Conservation (phyloP, 371 early-diverging fungal genomes). For the Mitosporidium daphniae region DNA sequence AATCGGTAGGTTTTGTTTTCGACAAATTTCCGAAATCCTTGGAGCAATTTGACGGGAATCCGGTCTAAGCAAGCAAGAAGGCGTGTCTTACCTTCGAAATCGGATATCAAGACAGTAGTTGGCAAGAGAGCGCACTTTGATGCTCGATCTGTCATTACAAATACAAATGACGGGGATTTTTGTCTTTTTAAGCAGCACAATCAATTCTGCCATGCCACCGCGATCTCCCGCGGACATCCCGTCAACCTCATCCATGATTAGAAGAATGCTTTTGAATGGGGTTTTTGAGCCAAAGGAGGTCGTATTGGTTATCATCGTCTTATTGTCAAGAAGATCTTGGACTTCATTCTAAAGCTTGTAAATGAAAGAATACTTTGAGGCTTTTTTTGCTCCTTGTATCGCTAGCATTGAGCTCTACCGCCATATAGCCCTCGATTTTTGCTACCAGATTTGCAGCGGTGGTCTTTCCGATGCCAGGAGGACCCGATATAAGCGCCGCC, state of each 20-base stretch:
- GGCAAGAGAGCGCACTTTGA: conserved; percentile 52
- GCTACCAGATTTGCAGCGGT: conserved; percentile 66
- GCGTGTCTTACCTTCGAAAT: conserved; percentile 21
- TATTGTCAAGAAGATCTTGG: conserved; percentile 3
- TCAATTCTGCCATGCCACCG: conserved; percentile 73
- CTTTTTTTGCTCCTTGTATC: conserved; percentile 63
- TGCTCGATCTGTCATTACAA: conserved; percentile 68
- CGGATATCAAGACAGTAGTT: conserved; percentile 50
- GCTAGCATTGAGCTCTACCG: conserved; percentile 91
- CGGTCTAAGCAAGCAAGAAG: conserved; percentile 7
- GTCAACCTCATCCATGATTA: conserved; percentile 99
- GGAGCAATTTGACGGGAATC: conserved; percentile 22
- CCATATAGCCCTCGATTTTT: conserved; percentile 27
- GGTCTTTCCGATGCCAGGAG: conserved; percentile 97
- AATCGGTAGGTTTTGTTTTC: conserved; percentile 31
- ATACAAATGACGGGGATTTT: conserved; percentile 93
- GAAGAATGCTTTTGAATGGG: conserved; percentile 7
- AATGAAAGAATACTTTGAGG: neutral
- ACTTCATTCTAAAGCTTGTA: neutral
- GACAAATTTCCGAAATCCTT: conserved; percentile 33
- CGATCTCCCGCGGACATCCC: conserved; percentile 96
- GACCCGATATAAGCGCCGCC: conserved; percentile 63
- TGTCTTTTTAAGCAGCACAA: conserved; percentile 47
- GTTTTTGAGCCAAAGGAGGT: conserved; percentile 2
- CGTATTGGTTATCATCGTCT: conserved; percentile 2